Conservation (phyloP, 495 filamentous ascomycete species). For the Daldinia loculata region DNA sequence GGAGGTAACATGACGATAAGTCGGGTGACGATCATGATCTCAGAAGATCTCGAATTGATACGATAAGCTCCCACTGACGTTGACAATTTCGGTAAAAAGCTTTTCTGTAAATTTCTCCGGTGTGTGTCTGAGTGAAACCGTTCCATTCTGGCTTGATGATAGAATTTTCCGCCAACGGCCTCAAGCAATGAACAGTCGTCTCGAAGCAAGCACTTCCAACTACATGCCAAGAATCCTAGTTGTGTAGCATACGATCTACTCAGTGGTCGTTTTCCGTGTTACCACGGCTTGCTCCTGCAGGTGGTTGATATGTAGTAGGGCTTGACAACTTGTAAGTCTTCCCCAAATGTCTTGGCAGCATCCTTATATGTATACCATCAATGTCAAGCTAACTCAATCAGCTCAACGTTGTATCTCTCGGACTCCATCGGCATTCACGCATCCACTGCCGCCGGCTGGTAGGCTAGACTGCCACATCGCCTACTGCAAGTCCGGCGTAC, state of each 20-base stretch:
- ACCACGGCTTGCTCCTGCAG: constrained; percentile 7
- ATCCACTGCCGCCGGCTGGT: constrained; percentile 36
- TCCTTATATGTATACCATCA: constrained; percentile 22
- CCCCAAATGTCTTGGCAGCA: constrained; percentile 22
- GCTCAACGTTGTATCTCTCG: constrained; percentile 3
- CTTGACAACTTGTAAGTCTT: constrained; percentile 16
- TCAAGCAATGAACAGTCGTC: not conserved
- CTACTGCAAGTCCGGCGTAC: constrained; percentile 34
- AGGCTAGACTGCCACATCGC: constrained; percentile 20
- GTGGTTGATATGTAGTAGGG: constrained; percentile 16
- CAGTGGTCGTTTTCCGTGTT: not conserved
- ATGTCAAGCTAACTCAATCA: constrained; percentile 5
- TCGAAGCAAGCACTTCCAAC: not conserved
- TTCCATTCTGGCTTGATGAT: not conserved
- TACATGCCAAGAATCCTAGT: not conserved
- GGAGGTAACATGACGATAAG: not conserved
- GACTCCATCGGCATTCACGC: constrained; percentile 26
- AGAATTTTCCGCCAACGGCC: not conserved
- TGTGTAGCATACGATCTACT: not conserved
- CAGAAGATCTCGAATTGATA: not conserved
- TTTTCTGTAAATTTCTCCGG: not conserved
- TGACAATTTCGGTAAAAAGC: not conserved
- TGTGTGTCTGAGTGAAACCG: not conserved
- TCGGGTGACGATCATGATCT: constrained; percentile 19
- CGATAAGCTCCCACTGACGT: not conserved